A percentile compares a stretch with the other conserved stretches of the same genome.
Conservation (phyloP, 1,284 basidiomycete species). For the Boletus sp. region DNA sequence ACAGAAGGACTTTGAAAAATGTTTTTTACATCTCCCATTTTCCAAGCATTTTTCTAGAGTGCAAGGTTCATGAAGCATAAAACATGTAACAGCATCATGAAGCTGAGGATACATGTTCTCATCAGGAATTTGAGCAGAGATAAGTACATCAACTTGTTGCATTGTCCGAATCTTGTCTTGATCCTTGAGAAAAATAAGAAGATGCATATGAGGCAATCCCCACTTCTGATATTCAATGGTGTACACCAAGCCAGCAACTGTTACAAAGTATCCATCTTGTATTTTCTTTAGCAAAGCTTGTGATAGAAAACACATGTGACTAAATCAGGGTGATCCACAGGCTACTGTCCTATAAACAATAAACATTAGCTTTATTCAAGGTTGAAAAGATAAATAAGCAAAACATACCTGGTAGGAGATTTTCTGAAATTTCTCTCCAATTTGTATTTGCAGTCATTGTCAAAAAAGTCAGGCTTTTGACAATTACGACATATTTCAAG, state of each 20-base stretch:
- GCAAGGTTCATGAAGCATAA: conserved; percentile 19
- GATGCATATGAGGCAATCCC: neutral
- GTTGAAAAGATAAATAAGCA: too few species aligned
- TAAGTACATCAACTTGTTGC: neutral
- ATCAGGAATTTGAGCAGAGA: conserved; percentile 16
- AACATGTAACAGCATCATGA: neutral
- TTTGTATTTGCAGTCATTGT: neutral
- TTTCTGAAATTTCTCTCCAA: neutral
- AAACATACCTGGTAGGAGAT: neutral
- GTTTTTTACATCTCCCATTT: conserved; percentile 10
- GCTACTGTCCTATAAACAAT: neutral
- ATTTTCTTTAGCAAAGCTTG: neutral
- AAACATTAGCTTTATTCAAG: neutral
- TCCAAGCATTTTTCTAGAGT: conserved; percentile 8
- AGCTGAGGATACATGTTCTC: neutral
- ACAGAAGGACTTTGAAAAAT: conserved; percentile 6
- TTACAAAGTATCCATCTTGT: neutral
- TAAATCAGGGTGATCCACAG: neutral
- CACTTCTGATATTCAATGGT: neutral
- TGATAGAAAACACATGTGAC: neutral
- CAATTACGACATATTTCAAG: neutral
- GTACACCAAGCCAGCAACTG: neutral
- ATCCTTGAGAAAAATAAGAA: neutral
- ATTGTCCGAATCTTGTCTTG: neutral
- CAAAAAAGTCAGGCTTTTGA: neutral